phyloP scores from a whole-genome alignment of 352 stramenopile species.

The Globisporangium cystogenes region DNA sequence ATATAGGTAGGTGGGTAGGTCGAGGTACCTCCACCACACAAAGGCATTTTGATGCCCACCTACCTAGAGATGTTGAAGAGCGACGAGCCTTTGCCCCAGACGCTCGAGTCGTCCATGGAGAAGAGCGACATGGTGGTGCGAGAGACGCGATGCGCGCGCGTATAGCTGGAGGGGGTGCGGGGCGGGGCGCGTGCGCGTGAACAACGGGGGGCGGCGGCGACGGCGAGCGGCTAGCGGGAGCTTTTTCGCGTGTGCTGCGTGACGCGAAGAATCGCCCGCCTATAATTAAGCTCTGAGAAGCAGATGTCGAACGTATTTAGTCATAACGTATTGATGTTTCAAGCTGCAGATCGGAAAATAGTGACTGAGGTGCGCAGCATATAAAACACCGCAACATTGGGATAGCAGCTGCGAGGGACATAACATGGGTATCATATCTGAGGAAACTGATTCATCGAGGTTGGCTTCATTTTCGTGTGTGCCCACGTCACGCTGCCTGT shows the following conservation, averaged over 20 bases:
- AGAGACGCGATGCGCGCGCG: not conserved
- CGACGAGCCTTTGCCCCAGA: conserved; percentile 79
- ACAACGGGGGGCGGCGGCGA: too few species aligned
- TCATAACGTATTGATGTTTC: too few species aligned
- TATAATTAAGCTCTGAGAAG: too few species aligned
- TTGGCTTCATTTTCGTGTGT: not conserved
- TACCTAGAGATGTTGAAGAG: conserved; percentile 89
- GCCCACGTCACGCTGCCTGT: too few species aligned
- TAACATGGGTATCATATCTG: not conserved
- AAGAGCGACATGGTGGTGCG: conserved; percentile 67
- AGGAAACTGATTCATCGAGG: not conserved
- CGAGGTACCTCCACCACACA: too few species aligned
- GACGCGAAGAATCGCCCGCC: not conserved
- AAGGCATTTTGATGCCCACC: too few species aligned
- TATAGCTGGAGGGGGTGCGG: not conserved
- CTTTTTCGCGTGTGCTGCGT: too few species aligned
- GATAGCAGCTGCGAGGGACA: too few species aligned
- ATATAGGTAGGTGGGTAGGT: too few species aligned
- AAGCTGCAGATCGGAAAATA: not conserved
- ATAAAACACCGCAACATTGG: not conserved
- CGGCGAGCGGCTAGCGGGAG: too few species aligned
- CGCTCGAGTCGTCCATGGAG: conserved; percentile 79
- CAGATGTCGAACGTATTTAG: too few species aligned
- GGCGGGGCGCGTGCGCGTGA: too few species aligned
- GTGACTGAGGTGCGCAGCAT: not conserved